Base-by-base conservation (phyloP, 192 early-diverging fungal genomes). In the Entomortierella lignicola region DNA sequence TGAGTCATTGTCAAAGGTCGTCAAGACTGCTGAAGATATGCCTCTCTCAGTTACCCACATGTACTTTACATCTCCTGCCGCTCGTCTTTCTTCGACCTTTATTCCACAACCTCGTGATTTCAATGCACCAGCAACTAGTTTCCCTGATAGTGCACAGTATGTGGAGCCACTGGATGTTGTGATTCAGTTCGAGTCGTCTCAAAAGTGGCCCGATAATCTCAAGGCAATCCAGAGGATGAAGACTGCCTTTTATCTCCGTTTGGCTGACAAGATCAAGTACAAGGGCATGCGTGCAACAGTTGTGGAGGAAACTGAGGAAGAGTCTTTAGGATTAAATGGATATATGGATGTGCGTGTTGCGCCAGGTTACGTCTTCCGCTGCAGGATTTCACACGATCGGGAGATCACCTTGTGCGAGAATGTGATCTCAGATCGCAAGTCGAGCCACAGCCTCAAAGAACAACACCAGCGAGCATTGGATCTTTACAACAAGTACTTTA, bases 151-250 rank as follows among this genome's bases (percentile, higher is more conserved):
- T 34, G 65, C 85, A 43, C 81, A 89, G 73, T 93, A 82, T 61
- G 84, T 92, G 31, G 89, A 90, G 61, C 89, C 92, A 13, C 82
- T 96, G 62, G 92, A 95, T 30, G 88, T 95, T 5, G 58, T 92
- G 11, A 85, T 99, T 48, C 92, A 95, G 69, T 93, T 99, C 82
- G 93, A 97, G 60, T 59, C 81, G 11, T 94, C 94, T 12, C 84
- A 79, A 32, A 90, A 93, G 71, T 99, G 96, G 96, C 96, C 97
- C 20, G 91, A 94, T 82, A 93, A 98, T 60, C 80, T 97, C 2
- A 81, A 72, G 3, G 95, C 96, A 8, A 87, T 99, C 58, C 92
- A 96, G 85, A 91, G 93, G 44, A 89, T 96, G 85, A 99, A 99
- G 81, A 72, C 86, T 0, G 96, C 97, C 10, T 95, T 98, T 64